Base-by-base conservation (phyloP, 768 basidiomycete genomes). In the Tubosaeta sp. region DNA sequence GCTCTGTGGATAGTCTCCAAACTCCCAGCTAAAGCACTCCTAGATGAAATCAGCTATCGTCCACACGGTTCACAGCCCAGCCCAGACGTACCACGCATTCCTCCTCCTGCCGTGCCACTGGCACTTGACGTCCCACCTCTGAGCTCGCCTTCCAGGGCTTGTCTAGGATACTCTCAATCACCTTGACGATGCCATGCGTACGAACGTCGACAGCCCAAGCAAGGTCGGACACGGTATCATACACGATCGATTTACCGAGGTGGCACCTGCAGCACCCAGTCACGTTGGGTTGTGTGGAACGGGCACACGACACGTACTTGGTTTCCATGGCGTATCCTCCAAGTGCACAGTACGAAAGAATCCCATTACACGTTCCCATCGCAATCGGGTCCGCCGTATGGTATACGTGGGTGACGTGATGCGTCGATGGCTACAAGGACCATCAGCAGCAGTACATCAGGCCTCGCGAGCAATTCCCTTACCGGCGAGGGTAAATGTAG, bases 341-440 rank as follows among this genome's bases (percentile, higher is more conserved):
- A 10, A 91, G 69, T 4, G 88, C 84, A 65, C 95, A 98, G 1
- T 84, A 81, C 1, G 88, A 93, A 1, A 89, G 62, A 2, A 88
- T 73, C 13, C 91, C 91, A 51, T 81, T 93, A 70, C 91, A 93
- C 8, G 83, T 85, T 33, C 89, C 89, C 85, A 91, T 91, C 17
- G 95, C 82, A 46, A 97, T 89, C 6, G 95, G 95, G 70, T 98
- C 95, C 26, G 94, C 95, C 19, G 87, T 95, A 64, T 97, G 91
- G 69, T 89, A 97, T 27, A 98, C 76, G 67, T 97, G 95, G 0
- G 89, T 94, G 55, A 97, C 77, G 59, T 89, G 88, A 14, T 86
- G 82, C 10, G 78, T 78, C 7, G 84, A 85, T 32, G 87, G 88
- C 84, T 88, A 57, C 6, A 14, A 39, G 12, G 14, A 9, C n/a